These are phyloP conservation scores for Lactarius psammicola DNA, from an alignment of 768 basidiomycete genomes.

Conservation along the genomic window DNA sequence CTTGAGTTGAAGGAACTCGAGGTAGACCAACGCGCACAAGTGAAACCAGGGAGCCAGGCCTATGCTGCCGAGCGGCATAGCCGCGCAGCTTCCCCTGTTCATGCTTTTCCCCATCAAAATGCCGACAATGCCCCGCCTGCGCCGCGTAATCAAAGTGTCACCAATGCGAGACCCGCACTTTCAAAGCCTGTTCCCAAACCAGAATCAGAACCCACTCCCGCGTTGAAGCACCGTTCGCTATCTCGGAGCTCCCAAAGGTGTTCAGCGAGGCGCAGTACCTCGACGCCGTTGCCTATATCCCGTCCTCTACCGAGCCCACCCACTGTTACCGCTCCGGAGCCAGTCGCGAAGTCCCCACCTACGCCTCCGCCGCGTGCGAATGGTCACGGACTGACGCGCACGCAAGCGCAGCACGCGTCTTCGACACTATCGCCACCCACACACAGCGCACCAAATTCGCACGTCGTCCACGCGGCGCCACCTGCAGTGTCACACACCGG, in stretches of 20 bases:
- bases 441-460: slow-evolving; percentile 1
- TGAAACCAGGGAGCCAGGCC: neutral
- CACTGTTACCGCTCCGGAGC: slow-evolving; percentile 16
- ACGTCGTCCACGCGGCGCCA: neutral
- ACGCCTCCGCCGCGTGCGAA: slow-evolving; percentile 9
- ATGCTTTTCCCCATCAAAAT: neutral
- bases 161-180: neutral
- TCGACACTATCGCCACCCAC: neutral
- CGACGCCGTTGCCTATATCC: slow-evolving; percentile 19
- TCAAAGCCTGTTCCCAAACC: slow-evolving; percentile 3
- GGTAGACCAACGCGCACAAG: neutral
- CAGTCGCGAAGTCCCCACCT: slow-evolving; percentile 7
- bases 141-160: neutral
- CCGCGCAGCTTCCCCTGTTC: neutral
- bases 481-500: neutral
- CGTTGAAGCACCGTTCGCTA: slow-evolving; percentile 1
- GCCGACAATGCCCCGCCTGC: neutral
- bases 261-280: slow-evolving; percentile 15
- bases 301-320: slow-evolving; percentile 27
- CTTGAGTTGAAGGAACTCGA: neutral
- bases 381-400: neutral
- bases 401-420: neutral
- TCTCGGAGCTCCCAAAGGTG: slow-evolving; percentile 8
- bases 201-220: neutral
- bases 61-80: neutral